Evolutionary conservation across 805 yeast species (phyloP).

Genomic region (Candida endomychidarum): DNA sequence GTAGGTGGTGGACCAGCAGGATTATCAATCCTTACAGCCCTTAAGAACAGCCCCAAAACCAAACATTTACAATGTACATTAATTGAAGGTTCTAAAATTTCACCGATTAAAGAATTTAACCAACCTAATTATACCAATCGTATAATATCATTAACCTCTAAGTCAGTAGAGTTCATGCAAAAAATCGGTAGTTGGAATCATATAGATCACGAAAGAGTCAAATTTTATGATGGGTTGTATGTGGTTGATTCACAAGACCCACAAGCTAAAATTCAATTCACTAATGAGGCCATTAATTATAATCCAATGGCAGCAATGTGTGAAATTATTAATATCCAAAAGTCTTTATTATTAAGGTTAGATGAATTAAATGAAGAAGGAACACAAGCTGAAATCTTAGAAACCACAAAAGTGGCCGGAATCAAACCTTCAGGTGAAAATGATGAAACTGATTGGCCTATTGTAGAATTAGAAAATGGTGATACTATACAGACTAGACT

Average conservation of each 20-base stretch:
- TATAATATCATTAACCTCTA: slow-evolving; percentile 84
- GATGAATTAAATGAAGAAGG: slow-evolving; percentile 24
- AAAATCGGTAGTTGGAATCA: slow-evolving; percentile 76
- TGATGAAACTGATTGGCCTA: slow-evolving; percentile 65
- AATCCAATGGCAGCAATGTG: slow-evolving; percentile 71
- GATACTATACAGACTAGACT: slow-evolving; percentile 62
- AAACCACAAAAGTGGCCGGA: slow-evolving; percentile 63
- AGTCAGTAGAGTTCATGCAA: slow-evolving; percentile 63
- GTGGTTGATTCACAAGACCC: slow-evolving; percentile 80
- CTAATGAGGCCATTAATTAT: slow-evolving; percentile 47
- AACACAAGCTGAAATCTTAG: slow-evolving; percentile 44
- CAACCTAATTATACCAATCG: slow-evolving; percentile 71
- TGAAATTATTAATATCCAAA: slow-evolving; percentile 82
- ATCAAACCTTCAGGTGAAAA: slow-evolving; percentile 33
- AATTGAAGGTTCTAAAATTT: slow-evolving; percentile 70
- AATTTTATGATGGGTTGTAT: slow-evolving; percentile 74
- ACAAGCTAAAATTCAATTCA: slow-evolving; percentile 66
- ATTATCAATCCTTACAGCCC: slow-evolving; percentile 76
- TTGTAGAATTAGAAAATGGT: slow-evolving; percentile 67
- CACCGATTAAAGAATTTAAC: slow-evolving; percentile 48
- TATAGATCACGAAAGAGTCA: slow-evolving; percentile 67
- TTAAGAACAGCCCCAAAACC: slow-evolving; percentile 67
- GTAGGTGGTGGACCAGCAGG: slow-evolving; percentile 99
- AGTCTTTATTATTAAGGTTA: slow-evolving; percentile 57
- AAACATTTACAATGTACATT: slow-evolving; percentile 59